Base-by-base conservation (phyloP, 805 yeast species). In the Pichia ethanolica region DNA sequence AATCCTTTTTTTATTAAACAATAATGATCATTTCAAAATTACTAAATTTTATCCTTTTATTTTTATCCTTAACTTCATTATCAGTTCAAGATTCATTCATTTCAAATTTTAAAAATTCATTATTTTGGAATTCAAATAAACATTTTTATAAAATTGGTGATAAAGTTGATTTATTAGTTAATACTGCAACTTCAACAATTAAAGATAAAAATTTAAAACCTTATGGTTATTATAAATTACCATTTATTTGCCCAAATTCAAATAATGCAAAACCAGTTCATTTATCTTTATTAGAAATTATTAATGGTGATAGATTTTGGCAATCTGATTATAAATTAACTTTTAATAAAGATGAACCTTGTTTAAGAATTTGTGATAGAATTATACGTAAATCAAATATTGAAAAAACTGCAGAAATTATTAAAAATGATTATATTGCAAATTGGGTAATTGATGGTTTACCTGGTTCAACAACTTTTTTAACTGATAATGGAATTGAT, bases 391-490 rank as follows among this genome's bases (percentile, higher is more conserved):
- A 73, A 14, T 64, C 64, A 1, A 83, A 78, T 7, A 59, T 84
- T 35, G 68, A 64, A 46, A 70, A 77, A 45, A 88, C 91, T 0
- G 79, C 71, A 51, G 73, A 77, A 30, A 68, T 89, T 52, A 80
- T 89, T 36, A 71, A 77, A 56, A 69, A 81, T 47, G 86, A 86
- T 3, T 89, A 89, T 58, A 82, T 83, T 47, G 89, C 78, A 12
- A 90, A 89, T 59, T 89, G 96, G 96, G 66, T 78, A 28, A 71
- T 89, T 13, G 96, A 89, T 67, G 86, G 82, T 26, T 68, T 89
- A 35, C 96, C 96, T 0, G 95, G 93, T 7, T 91, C 96, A 1
- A 88, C 96, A 0, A 84, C 95, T 0, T 85, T 83, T 55, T 77
- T 83, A 35, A 74, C 79, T 30, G 71, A 75, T 77, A 7, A 78